These are phyloP conservation scores for Cinnamomum micranthum DNA, from an alignment of 164 flowering plant genomes.

Conservation along the genomic window DNA sequence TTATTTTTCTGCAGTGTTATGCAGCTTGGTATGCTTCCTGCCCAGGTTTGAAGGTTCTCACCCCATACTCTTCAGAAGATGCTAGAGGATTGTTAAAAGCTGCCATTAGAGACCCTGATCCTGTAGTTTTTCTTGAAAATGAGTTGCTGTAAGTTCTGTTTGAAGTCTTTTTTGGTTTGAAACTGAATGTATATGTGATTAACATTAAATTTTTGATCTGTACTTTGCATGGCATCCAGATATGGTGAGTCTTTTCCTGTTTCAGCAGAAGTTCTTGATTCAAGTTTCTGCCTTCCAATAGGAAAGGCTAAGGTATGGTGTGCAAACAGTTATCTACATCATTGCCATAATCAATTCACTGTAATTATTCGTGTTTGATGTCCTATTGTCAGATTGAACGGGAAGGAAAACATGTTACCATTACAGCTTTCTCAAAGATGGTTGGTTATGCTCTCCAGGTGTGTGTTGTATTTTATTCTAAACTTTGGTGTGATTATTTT, in stretches of 20 bases:
- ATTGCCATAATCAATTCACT: neutral
- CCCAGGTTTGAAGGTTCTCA: conserved; percentile 80
- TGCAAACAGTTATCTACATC: neutral
- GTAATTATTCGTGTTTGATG: neutral
- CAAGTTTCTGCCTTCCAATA: conserved; percentile 78
- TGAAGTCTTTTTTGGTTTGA: neutral
- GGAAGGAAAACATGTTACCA: conserved; percentile 84
- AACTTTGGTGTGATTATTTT: neutral
- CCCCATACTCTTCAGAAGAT: conserved; percentile 85
- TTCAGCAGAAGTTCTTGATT: conserved; percentile 82
- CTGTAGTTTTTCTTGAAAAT: conserved; percentile 89
- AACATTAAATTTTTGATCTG: neutral
- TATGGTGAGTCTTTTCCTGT: conserved; percentile 93
- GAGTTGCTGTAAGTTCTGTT: conserved; percentile 57
- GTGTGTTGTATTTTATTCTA: conserved; percentile 12
- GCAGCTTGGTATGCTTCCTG: conserved; percentile 72
- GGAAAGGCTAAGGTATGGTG: conserved; percentile 83
- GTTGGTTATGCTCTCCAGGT: conserved; percentile 92
- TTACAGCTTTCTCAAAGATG: conserved; percentile 88
- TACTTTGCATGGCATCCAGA: conserved; percentile 28
- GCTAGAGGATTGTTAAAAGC: conserved; percentile 78
- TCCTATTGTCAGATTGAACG: conserved; percentile 60
- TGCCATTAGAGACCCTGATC: conserved; percentile 75
- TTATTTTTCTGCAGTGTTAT: conserved; percentile 50
- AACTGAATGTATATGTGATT: neutral